phyloP scores from a whole-genome alignment of 371 early-diverging fungal species.

The Nematocida ironsii region DNA sequence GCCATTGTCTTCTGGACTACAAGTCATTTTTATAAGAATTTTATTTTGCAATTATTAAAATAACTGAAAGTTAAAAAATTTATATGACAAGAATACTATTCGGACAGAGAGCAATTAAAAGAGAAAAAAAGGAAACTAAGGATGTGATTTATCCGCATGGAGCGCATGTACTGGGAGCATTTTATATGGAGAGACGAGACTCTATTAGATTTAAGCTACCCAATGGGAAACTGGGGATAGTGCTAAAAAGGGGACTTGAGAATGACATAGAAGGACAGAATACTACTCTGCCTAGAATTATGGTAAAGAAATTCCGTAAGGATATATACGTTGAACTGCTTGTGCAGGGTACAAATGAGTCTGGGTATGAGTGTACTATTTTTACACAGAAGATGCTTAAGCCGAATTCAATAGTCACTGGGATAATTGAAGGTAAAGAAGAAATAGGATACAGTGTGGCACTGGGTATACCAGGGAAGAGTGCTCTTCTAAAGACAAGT shows the following conservation, averaged over 20 bases:
- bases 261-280: constrained; percentile 15
- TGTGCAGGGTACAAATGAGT: constrained; percentile 23
- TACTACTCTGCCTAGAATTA: neutral
- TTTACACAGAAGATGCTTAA: constrained; percentile 20
- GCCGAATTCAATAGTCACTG: constrained; percentile 20
- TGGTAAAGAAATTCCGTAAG: constrained; percentile 16
- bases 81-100: constrained; percentile 50
- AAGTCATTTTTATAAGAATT: neutral
- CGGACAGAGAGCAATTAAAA: constrained; percentile 55
- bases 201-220: constrained; percentile 44
- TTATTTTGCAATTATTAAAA: neutral
- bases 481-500: constrained; percentile 21
- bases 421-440: constrained; percentile 34
- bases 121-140: neutral
- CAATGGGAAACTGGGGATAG: constrained; percentile 33
- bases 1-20: neutral
- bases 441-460: constrained; percentile 54
- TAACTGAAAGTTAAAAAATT: constrained; percentile 27
- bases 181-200: constrained; percentile 11
- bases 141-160: constrained; percentile 5
- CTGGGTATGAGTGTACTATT: constrained; percentile 44
- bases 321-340: constrained; percentile 36
- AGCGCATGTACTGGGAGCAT: constrained; percentile 25
- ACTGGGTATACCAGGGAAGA: constrained; percentile 30
- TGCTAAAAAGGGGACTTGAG: constrained; percentile 23